Evolutionary conservation across 2,329 filamentous ascomycete genomes (phyloP).

Genomic region (Diaporthe batatas): DNA sequence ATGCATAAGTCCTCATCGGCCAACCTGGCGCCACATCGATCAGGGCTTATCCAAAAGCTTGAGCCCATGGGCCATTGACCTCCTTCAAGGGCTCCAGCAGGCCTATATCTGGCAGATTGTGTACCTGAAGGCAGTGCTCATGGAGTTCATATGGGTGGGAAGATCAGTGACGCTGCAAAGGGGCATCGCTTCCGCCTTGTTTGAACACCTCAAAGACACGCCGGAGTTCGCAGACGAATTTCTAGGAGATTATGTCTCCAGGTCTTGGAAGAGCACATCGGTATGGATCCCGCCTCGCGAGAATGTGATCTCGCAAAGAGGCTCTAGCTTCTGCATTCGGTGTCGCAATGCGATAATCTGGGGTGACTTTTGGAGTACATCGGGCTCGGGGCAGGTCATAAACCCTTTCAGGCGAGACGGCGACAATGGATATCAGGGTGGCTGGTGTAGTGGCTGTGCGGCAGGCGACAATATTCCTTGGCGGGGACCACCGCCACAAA

Average conservation of each 20-base stretch:
- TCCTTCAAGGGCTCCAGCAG: not conserved
- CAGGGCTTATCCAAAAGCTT: fast-evolving
- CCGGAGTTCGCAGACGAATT: not conserved
- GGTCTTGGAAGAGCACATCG: not conserved
- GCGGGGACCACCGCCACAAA: too few species aligned
- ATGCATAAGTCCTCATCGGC: not conserved
- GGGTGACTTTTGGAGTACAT: too few species aligned
- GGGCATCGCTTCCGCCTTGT: not conserved
- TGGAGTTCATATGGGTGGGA: not conserved
- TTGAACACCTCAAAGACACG: not conserved
- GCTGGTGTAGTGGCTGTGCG: too few species aligned
- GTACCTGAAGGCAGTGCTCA: not conserved
- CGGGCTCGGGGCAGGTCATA: too few species aligned
- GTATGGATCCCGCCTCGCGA: too few species aligned
- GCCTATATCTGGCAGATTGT: not conserved
- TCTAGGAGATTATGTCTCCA: not conserved
- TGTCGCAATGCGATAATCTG: too few species aligned
- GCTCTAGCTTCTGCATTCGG: too few species aligned
- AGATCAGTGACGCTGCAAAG: not conserved
- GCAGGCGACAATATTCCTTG: too few species aligned
- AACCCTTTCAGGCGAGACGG: too few species aligned
- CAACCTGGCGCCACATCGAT: not conserved
- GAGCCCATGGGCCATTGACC: not conserved
- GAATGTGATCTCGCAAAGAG: too few species aligned
- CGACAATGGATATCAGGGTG: too few species aligned